phyloP scores from a whole-genome alignment of 306 rosid genomes.

The Rosa persica region DNA sequence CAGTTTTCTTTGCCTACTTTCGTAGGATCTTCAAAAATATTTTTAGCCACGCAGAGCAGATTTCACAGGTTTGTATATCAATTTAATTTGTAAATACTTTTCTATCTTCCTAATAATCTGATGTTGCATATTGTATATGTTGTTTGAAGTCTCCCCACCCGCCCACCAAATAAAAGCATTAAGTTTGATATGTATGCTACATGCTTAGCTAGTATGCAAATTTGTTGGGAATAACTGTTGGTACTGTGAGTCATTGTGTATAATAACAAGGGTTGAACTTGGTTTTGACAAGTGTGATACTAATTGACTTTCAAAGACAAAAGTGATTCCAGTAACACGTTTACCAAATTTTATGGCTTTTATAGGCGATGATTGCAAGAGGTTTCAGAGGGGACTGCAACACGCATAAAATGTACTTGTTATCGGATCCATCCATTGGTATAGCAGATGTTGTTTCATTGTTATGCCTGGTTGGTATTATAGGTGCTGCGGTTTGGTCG shows the following conservation, averaged over 20 bases:
- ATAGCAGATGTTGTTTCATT: constrained; percentile 55
- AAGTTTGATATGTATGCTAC: background rate
- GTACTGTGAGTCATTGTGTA: background rate
- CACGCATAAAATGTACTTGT: constrained; percentile 67
- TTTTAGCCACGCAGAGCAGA: constrained; percentile 91
- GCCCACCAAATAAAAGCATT: background rate
- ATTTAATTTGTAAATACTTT: background rate
- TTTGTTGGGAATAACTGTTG: background rate
- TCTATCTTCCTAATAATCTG: background rate
- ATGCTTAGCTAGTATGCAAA: background rate
- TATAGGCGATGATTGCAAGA: constrained; percentile 95
- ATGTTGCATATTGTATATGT: background rate
- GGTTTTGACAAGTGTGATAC: background rate
- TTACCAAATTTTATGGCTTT: constrained; percentile 12
- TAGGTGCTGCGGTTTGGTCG: constrained; percentile 63
- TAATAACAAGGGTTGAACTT: background rate
- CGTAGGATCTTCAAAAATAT: constrained; percentile 93
- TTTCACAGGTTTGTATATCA: constrained; percentile 73
- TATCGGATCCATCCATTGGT: constrained; percentile 72
- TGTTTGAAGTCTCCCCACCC: background rate
- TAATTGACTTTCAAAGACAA: background rate
- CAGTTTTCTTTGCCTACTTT: constrained; percentile 88
- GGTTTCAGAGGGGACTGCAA: constrained; percentile 85
- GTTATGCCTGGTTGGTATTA: constrained; percentile 51
- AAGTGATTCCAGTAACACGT: background rate